Conservation (phyloP, 2,329 filamentous ascomycete genomes). For the Penicillium sp. region DNA sequence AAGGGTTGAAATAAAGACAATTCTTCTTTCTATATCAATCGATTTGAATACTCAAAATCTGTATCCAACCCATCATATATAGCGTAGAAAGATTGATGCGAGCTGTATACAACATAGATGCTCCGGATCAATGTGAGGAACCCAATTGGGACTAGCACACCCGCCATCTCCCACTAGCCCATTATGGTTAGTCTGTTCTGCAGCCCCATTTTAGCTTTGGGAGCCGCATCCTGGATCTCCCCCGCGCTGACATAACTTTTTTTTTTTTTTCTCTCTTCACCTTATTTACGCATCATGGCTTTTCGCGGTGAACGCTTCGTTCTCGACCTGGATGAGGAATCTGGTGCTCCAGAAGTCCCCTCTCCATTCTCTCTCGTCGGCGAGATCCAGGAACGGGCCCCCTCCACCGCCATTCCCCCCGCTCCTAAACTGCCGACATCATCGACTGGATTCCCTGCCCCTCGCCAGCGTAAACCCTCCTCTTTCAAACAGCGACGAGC, state of each 20-base stretch:
- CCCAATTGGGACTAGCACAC: slow-evolving; percentile 17
- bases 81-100: neutral
- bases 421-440: slow-evolving; percentile 55
- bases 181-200: slow-evolving; percentile 11
- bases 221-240: slow-evolving; percentile 32
- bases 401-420: slow-evolving; percentile 42
- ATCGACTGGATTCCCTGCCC: slow-evolving; percentile 80
- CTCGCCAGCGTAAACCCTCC: slow-evolving; percentile 74
- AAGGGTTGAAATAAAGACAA: too few species aligned
- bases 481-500: slow-evolving; percentile 72
- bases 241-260: slow-evolving; percentile 26
- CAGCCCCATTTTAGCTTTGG: slow-evolving; percentile 35
- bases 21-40: too few species aligned
- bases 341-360: slow-evolving; percentile 16
- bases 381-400: slow-evolving; percentile 76
- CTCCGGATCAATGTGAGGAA: slow-evolving; percentile 17
- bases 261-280: slow-evolving; percentile 11
- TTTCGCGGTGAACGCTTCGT: slow-evolving; percentile 60
- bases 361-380: slow-evolving; percentile 52
- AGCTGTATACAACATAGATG: slow-evolving; percentile 10
- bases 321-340: slow-evolving; percentile 55
- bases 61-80: neutral
- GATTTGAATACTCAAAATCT: neutral
- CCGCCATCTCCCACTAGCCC: slow-evolving; percentile 21
- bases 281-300: slow-evolving; percentile 37